phyloP scores from a whole-genome alignment of 495 filamentous ascomycete species.

The Neurospora sp. region DNA sequence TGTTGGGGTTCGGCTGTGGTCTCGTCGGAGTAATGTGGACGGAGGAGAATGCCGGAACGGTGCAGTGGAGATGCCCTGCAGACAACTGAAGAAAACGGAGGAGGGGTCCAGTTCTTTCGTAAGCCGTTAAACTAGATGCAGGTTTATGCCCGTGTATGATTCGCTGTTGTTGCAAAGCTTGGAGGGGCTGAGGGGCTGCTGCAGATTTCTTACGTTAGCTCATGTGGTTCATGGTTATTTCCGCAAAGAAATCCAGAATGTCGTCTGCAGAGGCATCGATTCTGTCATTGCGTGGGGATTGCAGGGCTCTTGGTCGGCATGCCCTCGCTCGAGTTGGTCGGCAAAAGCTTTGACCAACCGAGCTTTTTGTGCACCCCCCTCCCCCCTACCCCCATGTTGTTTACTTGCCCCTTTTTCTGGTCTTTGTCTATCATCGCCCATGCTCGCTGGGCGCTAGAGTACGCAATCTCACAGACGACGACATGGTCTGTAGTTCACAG shows the following conservation, averaged over 20 bases:
- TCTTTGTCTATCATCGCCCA: background rate
- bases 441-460: background rate
- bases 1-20: background rate
- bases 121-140: background rate
- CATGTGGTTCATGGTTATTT: background rate
- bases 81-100: background rate
- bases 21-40: background rate
- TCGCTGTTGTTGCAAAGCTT: background rate
- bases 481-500: background rate
- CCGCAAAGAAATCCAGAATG: background rate
- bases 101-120: background rate
- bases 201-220: background rate
- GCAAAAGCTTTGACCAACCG: background rate
- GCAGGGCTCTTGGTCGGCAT: background rate
- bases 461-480: background rate
- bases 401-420: background rate
- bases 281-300: background rate
- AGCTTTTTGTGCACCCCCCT: background rate
- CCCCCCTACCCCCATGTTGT: background rate
- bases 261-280: background rate
- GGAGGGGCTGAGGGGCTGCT: background rate
- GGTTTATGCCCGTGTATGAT: background rate
- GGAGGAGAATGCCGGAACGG: background rate
- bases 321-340: background rate
- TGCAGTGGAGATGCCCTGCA: background rate